Conservation (phyloP, 2,329 filamentous ascomycete species). For the Fusarium fujikuroi region DNA sequence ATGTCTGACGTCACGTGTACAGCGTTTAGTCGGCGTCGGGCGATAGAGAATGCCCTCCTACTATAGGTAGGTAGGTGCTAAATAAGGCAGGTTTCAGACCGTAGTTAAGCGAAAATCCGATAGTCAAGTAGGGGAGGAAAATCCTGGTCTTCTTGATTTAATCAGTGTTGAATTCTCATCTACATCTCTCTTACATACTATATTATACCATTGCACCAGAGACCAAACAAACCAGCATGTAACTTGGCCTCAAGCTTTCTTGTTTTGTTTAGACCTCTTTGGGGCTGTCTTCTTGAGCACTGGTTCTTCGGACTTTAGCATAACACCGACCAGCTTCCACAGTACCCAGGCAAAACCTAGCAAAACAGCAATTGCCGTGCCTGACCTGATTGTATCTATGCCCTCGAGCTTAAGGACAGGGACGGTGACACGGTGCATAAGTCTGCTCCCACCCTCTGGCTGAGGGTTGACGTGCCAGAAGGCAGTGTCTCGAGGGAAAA, state of each 20-base stretch:
- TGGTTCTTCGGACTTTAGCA: conserved; percentile 9
- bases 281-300: neutral
- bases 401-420: conserved; percentile 71
- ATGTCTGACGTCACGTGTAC: conserved; percentile 43
- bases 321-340: conserved; percentile 61
- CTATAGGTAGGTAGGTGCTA: neutral
- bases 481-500: conserved; percentile 80
- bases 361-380: conserved; percentile 68
- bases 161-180: neutral
- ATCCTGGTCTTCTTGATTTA: neutral
- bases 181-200: neutral
- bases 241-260: neutral
- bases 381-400: conserved; percentile 59
- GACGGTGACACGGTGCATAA: conserved; percentile 68
- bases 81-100: neutral
- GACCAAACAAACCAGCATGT: neutral
- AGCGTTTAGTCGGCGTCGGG: neutral
- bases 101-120: neutral
- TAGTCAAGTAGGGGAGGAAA: neutral
- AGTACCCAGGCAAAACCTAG: conserved; percentile 77
- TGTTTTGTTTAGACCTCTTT: conserved; percentile 41
- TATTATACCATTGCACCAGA: neutral
- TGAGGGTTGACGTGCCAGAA: conserved; percentile 81
- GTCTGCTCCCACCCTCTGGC: conserved; percentile 48
- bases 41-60: neutral